Evolutionary conservation across 2,329 filamentous ascomycete species (phyloP).

Genomic region (Fusarium kyushuense): DNA sequence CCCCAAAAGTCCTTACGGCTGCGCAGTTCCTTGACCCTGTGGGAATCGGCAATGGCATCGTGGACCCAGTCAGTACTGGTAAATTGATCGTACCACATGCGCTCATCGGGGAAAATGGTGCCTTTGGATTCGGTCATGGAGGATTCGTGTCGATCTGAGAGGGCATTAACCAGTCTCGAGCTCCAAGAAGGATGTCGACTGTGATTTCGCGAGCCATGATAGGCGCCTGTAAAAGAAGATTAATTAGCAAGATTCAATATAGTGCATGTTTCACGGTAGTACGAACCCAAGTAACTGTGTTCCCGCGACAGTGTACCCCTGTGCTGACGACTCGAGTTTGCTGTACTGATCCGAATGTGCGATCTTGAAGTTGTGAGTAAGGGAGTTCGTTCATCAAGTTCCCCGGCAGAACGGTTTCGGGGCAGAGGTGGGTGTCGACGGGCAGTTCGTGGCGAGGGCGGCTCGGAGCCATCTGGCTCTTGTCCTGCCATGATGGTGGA

Average conservation of each 20-base stretch:
- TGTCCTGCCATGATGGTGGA: slow-evolving; percentile 50
- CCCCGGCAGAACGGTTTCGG: slow-evolving; percentile 48
- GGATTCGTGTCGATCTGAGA: slow-evolving; percentile 68
- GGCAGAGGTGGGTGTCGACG: slow-evolving; percentile 48
- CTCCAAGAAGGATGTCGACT: slow-evolving; percentile 70
- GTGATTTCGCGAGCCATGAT: slow-evolving; percentile 61
- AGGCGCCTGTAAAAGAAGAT: slow-evolving; percentile 50
- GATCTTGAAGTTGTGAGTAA: slow-evolving; percentile 57
- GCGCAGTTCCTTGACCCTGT: slow-evolving; percentile 85
- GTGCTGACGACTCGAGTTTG: slow-evolving; percentile 46
- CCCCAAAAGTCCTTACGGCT: slow-evolving; percentile 86
- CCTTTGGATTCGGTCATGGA: slow-evolving; percentile 71
- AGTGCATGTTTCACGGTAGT: not conserved
- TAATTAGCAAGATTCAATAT: slow-evolving; percentile 20
- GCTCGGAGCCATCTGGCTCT: slow-evolving; percentile 49
- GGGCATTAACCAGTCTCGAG: slow-evolving; percentile 70
- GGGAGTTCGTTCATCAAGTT: slow-evolving; percentile 60
- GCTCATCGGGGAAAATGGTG: slow-evolving; percentile 80
- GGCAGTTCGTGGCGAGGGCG: slow-evolving; percentile 51
- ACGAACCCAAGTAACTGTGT: slow-evolving; percentile 59
- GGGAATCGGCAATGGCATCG: slow-evolving; percentile 94
- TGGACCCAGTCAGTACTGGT: slow-evolving; percentile 98
- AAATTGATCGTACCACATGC: slow-evolving; percentile 99
- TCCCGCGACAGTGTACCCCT: slow-evolving; percentile 52
- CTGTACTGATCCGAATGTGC: slow-evolving; percentile 56